A percentile compares a stretch with the other conserved stretches of the same genome.
These are phyloP conservation scores for Neocallimastix lanati DNA, from an alignment of 192 early-diverging fungal species.

Conservation along the genomic window DNA sequence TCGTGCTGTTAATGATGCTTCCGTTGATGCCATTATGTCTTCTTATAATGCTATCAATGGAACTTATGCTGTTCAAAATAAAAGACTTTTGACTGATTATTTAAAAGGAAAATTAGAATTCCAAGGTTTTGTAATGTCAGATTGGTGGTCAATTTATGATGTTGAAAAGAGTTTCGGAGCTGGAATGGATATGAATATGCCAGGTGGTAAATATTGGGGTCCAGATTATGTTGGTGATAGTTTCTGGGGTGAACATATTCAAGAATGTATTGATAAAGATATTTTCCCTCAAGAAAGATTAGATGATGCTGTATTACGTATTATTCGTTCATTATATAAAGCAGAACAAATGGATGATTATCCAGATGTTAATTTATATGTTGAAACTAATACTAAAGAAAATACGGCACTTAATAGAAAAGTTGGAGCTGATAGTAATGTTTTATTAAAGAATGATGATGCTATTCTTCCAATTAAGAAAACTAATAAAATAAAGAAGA, in stretches of 20 bases:
- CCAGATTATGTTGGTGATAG: neutral
- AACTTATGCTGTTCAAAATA: slow-evolving; percentile 30
- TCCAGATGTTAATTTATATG: slow-evolving; percentile 8
- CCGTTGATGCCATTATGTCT: slow-evolving; percentile 36
- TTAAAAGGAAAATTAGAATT: slow-evolving; percentile 35
- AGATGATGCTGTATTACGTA: slow-evolving; percentile 24
- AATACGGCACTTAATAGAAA: neutral
- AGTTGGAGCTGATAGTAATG: slow-evolving; percentile 22
- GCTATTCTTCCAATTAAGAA: slow-evolving; percentile 12
- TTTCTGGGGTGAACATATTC: slow-evolving; percentile 8
- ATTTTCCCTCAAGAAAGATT: slow-evolving; percentile 6
- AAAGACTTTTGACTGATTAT: slow-evolving; percentile 14
- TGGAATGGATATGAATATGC: slow-evolving; percentile 29
- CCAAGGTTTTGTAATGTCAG: slow-evolving; percentile 41
- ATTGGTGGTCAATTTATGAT: slow-evolving; percentile 29
- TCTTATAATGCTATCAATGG: slow-evolving; percentile 36
- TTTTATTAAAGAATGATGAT: slow-evolving; percentile 25
- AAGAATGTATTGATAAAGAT: slow-evolving; percentile 1
- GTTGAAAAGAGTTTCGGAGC: slow-evolving; percentile 6
- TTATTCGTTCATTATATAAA: slow-evolving; percentile 19
- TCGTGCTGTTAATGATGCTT: slow-evolving; percentile 23
- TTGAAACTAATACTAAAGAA: too few relatives aligned
- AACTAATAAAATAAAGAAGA: neutral
- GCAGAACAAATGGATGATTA: slow-evolving; percentile 12
- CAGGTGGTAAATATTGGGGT: too few relatives aligned